phyloP scores from a whole-genome alignment of 495 filamentous ascomycete species.

The Trypethelium eluteriae region DNA sequence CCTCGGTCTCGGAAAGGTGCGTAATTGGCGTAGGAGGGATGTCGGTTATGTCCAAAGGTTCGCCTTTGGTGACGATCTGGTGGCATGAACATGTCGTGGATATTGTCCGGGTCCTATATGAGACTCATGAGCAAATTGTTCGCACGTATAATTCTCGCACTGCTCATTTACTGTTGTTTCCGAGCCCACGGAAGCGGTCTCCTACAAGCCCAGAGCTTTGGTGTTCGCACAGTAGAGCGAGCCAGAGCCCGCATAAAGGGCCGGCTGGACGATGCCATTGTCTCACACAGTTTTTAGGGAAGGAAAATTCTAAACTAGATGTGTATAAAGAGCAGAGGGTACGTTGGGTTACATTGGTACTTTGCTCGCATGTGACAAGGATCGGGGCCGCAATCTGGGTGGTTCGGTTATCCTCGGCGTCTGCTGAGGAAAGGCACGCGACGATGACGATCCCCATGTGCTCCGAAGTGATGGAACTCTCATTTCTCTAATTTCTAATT shows the following conservation, averaged over 20 bases:
- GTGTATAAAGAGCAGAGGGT: neutral
- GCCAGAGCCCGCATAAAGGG: neutral
- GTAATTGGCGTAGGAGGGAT: conserved; percentile 87
- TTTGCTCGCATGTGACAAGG: neutral
- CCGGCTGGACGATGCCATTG: conserved; percentile 5
- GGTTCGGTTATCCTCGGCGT: neutral
- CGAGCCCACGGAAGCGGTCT: neutral
- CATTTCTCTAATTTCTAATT: too few relatives aligned
- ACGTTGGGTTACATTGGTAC: neutral
- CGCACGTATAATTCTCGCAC: too few relatives aligned
- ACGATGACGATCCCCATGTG: too few relatives aligned
- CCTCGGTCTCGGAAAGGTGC: conserved; percentile 84
- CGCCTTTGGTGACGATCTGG: conserved; percentile 26
- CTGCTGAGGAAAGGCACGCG: too few relatives aligned
- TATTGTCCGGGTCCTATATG: conserved; percentile 33
- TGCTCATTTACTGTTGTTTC: conserved; percentile 2
- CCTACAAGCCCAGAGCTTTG: neutral
- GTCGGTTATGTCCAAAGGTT: conserved; percentile 53
- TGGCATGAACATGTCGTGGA: conserved; percentile 59
- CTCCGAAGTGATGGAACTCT: too few relatives aligned
- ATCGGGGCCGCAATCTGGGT: neutral
- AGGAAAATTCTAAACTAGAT: neutral
- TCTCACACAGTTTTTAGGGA: neutral
- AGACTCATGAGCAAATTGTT: neutral
- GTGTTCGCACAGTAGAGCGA: neutral